Conservation (phyloP, 2,329 filamentous ascomycete genomes). For the Dendrostoma leiphaemia region DNA sequence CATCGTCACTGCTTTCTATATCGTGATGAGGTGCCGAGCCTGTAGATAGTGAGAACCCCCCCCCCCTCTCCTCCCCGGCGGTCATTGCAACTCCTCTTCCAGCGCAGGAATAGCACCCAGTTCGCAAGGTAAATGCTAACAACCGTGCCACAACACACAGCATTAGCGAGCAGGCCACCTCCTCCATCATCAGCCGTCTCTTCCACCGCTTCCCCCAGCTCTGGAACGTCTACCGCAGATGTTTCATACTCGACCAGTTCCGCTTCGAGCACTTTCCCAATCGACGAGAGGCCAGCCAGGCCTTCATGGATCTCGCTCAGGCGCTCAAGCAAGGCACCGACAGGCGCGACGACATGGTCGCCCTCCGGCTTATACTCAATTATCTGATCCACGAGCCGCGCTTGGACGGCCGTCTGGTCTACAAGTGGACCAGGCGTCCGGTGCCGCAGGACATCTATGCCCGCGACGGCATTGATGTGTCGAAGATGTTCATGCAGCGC, state of each 20-base stretch:
- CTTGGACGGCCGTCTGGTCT: background rate
- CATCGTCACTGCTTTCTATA: background rate
- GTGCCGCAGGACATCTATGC: background rate
- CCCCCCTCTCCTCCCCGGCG: too few relatives aligned
- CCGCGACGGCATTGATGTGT: background rate
- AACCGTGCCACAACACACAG: background rate
- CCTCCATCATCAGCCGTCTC: conserved; percentile 1
- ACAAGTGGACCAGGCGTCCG: background rate
- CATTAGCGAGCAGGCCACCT: background rate
- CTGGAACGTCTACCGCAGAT: background rate
- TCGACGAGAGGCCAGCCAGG: background rate
- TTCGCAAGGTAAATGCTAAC: background rate
- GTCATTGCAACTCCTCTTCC: too few relatives aligned
- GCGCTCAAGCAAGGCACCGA: background rate
- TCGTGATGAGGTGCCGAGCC: background rate
- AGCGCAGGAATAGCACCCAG: too few relatives aligned
- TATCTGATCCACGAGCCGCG: background rate
- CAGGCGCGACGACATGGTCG: background rate
- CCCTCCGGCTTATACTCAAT: background rate
- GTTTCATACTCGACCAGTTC: background rate
- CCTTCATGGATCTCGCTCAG: background rate
- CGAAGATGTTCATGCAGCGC: background rate
- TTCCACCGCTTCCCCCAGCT: background rate
- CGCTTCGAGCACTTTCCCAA: background rate
- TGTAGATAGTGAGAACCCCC: background rate